Base-by-base conservation (phyloP, 192 early-diverging fungal species). In the Gonapodya prolifera region DNA sequence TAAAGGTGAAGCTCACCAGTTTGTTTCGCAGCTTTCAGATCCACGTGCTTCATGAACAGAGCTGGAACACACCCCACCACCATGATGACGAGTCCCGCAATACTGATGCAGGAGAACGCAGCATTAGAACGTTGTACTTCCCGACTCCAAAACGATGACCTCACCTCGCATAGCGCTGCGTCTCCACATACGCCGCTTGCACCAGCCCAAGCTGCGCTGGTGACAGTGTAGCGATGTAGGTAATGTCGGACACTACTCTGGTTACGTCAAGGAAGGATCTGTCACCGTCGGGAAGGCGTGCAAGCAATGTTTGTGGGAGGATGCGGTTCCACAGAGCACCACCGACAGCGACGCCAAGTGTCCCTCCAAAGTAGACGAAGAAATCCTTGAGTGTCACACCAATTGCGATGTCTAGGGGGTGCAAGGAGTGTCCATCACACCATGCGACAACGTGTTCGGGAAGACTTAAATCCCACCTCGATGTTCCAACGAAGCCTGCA, bases 241-340 rank as follows among this genome's bases (percentile, higher is more conserved):
- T 61, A 23, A 61, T 61, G 45, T 61, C 45, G 8, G 45, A 61
- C 45, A 61, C 45, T 8, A 61, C 45, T 61, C 45, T 8, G 8
- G 45, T 16, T 23, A 61, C 45, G 23, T 61, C 45, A 23, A 61
- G 45, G 45, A 61, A 61, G 23, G 45, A 61, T 23, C 8, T 16
- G 23, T 61, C 45, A 16, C 45, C 45, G 45, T 61, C 45, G 23
- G 45, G 45, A 8, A 61, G 45, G 45, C 45, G 45, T 8, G 45
- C 73, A 28, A 34, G 2, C 8, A 75, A 28, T 2, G 33, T 75
- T 17, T 30, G 33, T 2, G 73, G 73, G 28, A 75, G 73, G 2
- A 75, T 30, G 73, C 73, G 73, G 73, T 75, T 75, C 73, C 73
- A 75, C 13, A 75, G 33, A 17, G 73, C 33, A 16, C 73, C 73